Evolutionary conservation across 202 grass and related monocot genomes (phyloP).

Genomic region (Saccharum hybrid): DNA sequence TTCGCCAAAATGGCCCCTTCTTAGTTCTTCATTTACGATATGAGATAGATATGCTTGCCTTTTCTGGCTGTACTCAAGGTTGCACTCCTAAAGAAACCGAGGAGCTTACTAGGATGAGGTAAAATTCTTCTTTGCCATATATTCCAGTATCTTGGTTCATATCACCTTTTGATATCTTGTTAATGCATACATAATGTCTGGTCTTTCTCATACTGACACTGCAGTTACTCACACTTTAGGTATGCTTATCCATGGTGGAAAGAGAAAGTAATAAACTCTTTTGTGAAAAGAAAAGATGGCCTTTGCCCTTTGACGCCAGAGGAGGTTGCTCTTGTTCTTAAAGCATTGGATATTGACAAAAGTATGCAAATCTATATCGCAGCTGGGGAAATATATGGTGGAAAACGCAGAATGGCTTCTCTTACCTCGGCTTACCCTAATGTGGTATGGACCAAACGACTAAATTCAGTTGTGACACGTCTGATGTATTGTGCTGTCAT

Average conservation of each 20-base stretch:
- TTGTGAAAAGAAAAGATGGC: constrained; percentile 80
- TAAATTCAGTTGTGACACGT: neutral
- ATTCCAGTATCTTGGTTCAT: constrained; percentile 16
- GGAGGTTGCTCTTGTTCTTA: constrained; percentile 76
- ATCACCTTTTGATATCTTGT: neutral
- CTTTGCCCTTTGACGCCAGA: constrained; percentile 89
- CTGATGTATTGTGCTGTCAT: neutral
- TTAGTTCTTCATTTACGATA: constrained; percentile 95
- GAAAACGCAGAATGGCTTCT: constrained; percentile 71
- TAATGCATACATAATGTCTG: neutral
- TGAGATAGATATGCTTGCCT: constrained; percentile 99
- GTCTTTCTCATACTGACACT: constrained; percentile 25
- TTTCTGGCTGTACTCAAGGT: constrained; percentile 92
- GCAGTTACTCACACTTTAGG: constrained; percentile 42
- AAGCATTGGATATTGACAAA: constrained; percentile 69
- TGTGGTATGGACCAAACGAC: constrained; percentile 59
- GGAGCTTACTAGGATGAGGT: constrained; percentile 89
- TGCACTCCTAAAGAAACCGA: constrained; percentile 79
- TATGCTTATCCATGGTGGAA: constrained; percentile 99
- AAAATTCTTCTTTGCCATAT: constrained; percentile 19
- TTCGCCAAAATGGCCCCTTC: constrained; percentile 75
- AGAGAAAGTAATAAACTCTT: constrained; percentile 90
- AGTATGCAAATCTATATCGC: constrained; percentile 92
- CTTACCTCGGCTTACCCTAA: constrained; percentile 75
- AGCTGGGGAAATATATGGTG: constrained; percentile 89